A percentile compares a stretch with the other conserved stretches of the same genome.
These are phyloP conservation scores for Thozetella sp. DNA, from an alignment of 495 filamentous ascomycete genomes.

Conservation along the genomic window DNA sequence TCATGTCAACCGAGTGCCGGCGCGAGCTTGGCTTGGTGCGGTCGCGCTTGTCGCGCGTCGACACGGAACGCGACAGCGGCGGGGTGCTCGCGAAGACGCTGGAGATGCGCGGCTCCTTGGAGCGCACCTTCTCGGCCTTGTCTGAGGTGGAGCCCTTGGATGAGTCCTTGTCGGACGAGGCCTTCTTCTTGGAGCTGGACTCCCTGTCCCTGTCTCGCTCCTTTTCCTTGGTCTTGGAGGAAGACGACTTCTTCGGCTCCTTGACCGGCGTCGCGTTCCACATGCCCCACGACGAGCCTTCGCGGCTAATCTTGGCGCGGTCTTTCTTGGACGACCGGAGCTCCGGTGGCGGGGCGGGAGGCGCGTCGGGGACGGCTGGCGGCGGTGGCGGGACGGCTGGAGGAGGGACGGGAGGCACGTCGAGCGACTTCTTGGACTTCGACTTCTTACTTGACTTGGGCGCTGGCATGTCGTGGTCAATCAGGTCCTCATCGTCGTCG, in stretches of 20 bases:
- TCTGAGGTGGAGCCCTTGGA: slow-evolving; percentile 46
- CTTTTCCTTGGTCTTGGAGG: slow-evolving; percentile 27
- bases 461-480: slow-evolving; percentile 46
- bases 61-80: slow-evolving; percentile 52
- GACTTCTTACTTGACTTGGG: slow-evolving; percentile 35
- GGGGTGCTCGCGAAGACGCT: slow-evolving; percentile 54
- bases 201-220: slow-evolving; percentile 24
- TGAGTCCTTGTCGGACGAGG: slow-evolving; percentile 21
- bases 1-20: slow-evolving; percentile 46
- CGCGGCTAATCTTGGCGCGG: slow-evolving; percentile 43
- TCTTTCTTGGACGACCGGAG: slow-evolving; percentile 44
- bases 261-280: slow-evolving; percentile 38
- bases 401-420: slow-evolving; percentile 23
- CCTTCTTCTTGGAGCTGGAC: slow-evolving; percentile 33
- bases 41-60: slow-evolving; percentile 48
- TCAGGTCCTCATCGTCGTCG: slow-evolving; percentile 46
- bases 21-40: slow-evolving; percentile 44
- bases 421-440: slow-evolving; percentile 28
- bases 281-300: slow-evolving; percentile 43
- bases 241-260: slow-evolving; percentile 39
- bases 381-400: slow-evolving; percentile 45
- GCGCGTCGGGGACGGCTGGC: slow-evolving; percentile 44
- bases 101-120: slow-evolving; percentile 39
- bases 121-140: slow-evolving; percentile 33
- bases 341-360: slow-evolving; percentile 38